A percentile compares a stretch with the other conserved stretches of the same genome.
phyloP scores from a whole-genome alignment of 176 grass and related monocot species.

The Aegilops longissima region DNA sequence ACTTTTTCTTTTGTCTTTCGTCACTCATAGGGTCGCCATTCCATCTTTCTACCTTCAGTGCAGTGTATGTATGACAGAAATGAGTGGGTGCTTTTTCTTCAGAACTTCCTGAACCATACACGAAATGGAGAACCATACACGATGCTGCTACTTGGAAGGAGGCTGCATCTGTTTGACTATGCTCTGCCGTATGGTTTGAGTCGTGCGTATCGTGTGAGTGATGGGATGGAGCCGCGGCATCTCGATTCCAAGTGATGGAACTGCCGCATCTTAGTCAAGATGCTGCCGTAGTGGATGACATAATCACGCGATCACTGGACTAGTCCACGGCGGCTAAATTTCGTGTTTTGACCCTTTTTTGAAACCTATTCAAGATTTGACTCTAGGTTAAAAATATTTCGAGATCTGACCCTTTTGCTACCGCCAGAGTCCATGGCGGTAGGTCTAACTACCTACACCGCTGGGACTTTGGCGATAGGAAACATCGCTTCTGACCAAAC shows the following conservation, averaged over 20 bases:
- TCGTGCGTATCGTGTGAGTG: not conserved
- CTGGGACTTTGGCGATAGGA: no score
- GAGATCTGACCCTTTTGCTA: no score
- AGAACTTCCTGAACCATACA: not conserved
- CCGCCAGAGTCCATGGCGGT: no score
- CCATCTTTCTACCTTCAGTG: not conserved
- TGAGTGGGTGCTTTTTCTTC: not conserved
- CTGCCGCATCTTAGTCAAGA: not conserved
- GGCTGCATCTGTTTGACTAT: not conserved
- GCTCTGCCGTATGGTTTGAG: not conserved
- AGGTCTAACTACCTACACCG: no score
- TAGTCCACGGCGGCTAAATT: not conserved
- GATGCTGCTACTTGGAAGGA: not conserved
- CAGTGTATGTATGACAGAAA: not conserved
- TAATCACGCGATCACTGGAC: not conserved
- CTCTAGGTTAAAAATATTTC: no score
- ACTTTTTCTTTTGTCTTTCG: no score
- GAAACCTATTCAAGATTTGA: no score
- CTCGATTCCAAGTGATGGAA: not conserved
- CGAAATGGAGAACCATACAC: not conserved
- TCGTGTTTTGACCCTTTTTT: no score
- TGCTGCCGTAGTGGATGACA: not conserved
- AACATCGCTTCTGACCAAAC: no score
- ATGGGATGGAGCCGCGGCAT: not conserved
- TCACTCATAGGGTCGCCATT: not conserved